These are phyloP conservation scores for Tausonia pullulans DNA, from an alignment of 1,284 basidiomycete species.

Conservation along the genomic window DNA sequence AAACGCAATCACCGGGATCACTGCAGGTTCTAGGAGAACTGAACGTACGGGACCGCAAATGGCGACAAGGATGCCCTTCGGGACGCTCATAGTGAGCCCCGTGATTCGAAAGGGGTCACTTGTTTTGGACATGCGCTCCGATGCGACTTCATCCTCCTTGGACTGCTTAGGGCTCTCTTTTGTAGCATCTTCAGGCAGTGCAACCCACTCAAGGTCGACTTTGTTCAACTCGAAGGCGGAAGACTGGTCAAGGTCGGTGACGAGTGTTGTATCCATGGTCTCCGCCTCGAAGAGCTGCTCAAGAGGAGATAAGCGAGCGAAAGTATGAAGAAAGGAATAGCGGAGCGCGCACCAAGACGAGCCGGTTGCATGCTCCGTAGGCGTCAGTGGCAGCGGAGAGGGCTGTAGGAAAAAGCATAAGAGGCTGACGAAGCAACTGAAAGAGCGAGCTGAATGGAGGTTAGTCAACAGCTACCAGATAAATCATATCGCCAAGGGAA, in stretches of 20 bases:
- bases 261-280: conserved; percentile 14
- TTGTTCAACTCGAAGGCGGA: neutral
- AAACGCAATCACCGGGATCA: too few relatives aligned
- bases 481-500: neutral
- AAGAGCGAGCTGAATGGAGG: neutral
- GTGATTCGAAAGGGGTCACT: conserved; percentile 8
- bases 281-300: conserved; percentile 10
- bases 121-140: neutral
- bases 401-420: conserved; percentile 14
- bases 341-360: neutral
- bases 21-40: too few relatives aligned
- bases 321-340: neutral
- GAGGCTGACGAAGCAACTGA: conserved; percentile 12
- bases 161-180: neutral
- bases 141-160: neutral
- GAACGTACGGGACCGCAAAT: conserved; percentile 1
- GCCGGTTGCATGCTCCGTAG: neutral
- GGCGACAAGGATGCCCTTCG: conserved; percentile 2
- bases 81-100: neutral
- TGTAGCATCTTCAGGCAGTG: neutral
- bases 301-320: neutral
- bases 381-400: conserved; percentile 12
- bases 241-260: neutral
- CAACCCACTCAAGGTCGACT: conserved; percentile 10
- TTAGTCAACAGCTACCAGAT: neutral